phyloP scores from a whole-genome alignment of 192 early-diverging fungal genomes.

The Coemansia aciculifera region DNA sequence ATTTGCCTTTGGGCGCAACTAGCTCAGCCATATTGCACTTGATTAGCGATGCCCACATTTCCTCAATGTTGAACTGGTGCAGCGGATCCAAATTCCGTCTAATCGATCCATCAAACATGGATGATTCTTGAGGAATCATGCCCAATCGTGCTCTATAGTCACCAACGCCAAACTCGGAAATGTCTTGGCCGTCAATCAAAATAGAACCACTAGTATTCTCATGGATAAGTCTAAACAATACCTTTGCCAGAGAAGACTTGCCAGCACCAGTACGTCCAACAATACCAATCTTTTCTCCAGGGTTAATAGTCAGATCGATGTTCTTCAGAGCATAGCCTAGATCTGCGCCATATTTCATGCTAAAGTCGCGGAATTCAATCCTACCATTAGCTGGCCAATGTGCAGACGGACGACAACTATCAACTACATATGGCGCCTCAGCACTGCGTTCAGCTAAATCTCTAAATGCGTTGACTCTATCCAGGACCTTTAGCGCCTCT shows the following conservation, averaged over 20 bases:
- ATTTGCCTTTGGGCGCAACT: not conserved
- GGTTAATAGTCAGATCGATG: slow-evolving; percentile 48
- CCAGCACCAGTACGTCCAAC: slow-evolving; percentile 62
- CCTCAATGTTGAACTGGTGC: slow-evolving; percentile 18
- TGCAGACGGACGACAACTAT: slow-evolving; percentile 5
- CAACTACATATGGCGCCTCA: slow-evolving; percentile 19
- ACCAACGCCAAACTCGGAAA: slow-evolving; percentile 66
- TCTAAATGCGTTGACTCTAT: not conserved
- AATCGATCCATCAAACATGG: slow-evolving; percentile 63
- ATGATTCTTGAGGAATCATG: slow-evolving; percentile 67
- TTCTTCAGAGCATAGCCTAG: slow-evolving; percentile 33
- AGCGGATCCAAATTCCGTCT: slow-evolving; percentile 71
- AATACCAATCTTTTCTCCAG: slow-evolving; percentile 65
- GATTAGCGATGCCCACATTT: slow-evolving; percentile 26
- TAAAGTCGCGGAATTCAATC: slow-evolving; percentile 38
- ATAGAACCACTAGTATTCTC: slow-evolving; percentile 60
- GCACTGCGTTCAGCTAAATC: not conserved
- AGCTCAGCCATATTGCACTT: slow-evolving; percentile 17
- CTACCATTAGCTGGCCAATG: slow-evolving; percentile 26
- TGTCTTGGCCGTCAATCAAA: slow-evolving; percentile 76
- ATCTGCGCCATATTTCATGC: slow-evolving; percentile 21
- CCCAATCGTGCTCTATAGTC: slow-evolving; percentile 56
- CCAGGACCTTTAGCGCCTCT: not conserved
- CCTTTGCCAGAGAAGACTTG: slow-evolving; percentile 61
- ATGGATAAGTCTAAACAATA: slow-evolving; percentile 63